These are phyloP conservation scores for Coniochaeta ligniaria DNA, from an alignment of 2,329 filamentous ascomycete genomes.

Conservation along the genomic window DNA sequence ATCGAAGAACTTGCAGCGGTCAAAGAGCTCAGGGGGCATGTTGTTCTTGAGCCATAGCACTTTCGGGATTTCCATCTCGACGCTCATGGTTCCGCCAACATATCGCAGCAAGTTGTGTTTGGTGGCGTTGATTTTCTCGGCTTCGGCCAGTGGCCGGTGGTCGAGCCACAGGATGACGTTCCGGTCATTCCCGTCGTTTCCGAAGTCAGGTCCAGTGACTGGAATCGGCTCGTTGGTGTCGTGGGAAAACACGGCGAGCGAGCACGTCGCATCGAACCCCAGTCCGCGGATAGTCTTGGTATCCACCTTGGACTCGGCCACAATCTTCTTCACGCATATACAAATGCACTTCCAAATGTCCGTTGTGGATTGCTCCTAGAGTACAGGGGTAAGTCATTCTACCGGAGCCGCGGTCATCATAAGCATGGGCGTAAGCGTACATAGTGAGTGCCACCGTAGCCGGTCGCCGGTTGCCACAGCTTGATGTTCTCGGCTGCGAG, in stretches of 20 bases:
- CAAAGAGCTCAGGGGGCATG: slow-evolving; percentile 88
- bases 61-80: slow-evolving; percentile 99
- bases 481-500: slow-evolving; percentile 70
- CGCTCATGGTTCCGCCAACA: slow-evolving; percentile 96
- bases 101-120: slow-evolving; percentile 90
- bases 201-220: slow-evolving; percentile 84
- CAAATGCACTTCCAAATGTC: slow-evolving; percentile 98
- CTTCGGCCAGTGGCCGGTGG: slow-evolving; percentile 85
- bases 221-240: slow-evolving; percentile 86
- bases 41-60: slow-evolving; percentile 97
- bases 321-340: slow-evolving; percentile 73
- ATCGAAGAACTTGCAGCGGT: slow-evolving; percentile 95
- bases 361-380: slow-evolving; percentile 87
- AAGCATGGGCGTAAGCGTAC: slow-evolving; percentile 32
- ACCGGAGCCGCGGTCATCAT: neutral
- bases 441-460: slow-evolving; percentile 50
- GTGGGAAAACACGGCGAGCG: slow-evolving; percentile 79
- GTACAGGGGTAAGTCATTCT: neutral
- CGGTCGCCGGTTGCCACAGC: slow-evolving; percentile 70
- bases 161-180: slow-evolving; percentile 98
- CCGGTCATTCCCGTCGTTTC: slow-evolving; percentile 72
- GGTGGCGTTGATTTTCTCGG: slow-evolving; percentile 87
- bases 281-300: slow-evolving; percentile 74
- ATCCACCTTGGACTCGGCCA: slow-evolving; percentile 75
- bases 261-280: slow-evolving; percentile 98